Base-by-base conservation (phyloP, 164 flowering plant species). In the Kalanchoe fedtschenkoi region DNA sequence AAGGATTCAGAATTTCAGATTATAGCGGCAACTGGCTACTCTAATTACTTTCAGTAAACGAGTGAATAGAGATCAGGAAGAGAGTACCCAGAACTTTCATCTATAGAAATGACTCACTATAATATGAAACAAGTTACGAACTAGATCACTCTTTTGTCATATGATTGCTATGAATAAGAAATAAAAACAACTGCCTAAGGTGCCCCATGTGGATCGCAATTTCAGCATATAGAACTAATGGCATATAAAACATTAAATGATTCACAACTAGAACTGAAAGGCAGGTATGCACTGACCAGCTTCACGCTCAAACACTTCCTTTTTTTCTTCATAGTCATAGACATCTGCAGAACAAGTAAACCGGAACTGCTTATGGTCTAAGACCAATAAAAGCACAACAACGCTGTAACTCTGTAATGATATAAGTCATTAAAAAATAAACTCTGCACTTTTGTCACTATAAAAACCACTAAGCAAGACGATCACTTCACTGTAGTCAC, bases 271-370 rank as follows among this genome's bases (percentile, higher is more conserved):
- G 6, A 22, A 62, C 13, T 24, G 5, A 58, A 8, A 37, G 59
- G 60, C 33, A 1, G 16, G 9, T 26, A 44, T 13, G 21, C 33
- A 64, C 77, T 5, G 38, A 92, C 98, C 98, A 75, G 97, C 96
- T 71, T 89, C 98, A 15, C 96, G 89, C 71, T 75, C 68, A 69
- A 92, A 92, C 54, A 78, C 77, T 72, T 90, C 96, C 58, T 68
- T 76, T 57, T 68, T 78, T 59, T 93, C 98, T 70, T 86, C 78
- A 70, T 93, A 93, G 1, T 86, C 78, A 70, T 93, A 93, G 1
- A 90, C 96, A 82, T 93, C 96, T 89, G 84, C 67, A 77, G 17
- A 70, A 47, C 2, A 64, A 63, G 43, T 29, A 58, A 38, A 26
- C 6, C 22, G 38, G 22, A 56, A 55, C 14, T 5, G 5, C 15